Percentiles rank a stretch among this genome's conserved stretches.
These are phyloP conservation scores for Scleroderma bovista DNA, from an alignment of 768 basidiomycete genomes.

Conservation along the genomic window DNA sequence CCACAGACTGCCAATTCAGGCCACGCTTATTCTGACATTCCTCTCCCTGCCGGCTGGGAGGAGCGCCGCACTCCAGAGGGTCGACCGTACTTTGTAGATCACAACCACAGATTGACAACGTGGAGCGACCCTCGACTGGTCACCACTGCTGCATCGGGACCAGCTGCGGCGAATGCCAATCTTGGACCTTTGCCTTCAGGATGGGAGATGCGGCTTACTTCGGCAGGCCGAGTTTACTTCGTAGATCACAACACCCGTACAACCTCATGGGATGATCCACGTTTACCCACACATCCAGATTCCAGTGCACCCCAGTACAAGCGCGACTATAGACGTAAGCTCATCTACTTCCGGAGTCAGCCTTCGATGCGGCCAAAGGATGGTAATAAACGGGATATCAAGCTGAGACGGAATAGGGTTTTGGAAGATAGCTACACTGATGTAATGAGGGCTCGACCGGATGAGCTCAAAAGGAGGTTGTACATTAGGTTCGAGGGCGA, in stretches of 20 bases:
- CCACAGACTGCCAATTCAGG: conserved; percentile 28
- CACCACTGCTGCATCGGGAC: conserved; percentile 40
- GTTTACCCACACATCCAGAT: conserved; percentile 76
- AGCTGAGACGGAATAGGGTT: conserved; percentile 72
- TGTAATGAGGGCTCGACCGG: conserved; percentile 74
- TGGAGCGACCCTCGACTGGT: conserved; percentile 81
- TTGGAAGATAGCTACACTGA: conserved; percentile 84
- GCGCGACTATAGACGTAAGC: conserved; percentile 86
- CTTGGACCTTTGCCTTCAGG: conserved; percentile 84
- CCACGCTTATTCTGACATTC: conserved; percentile 49
- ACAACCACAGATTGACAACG: conserved; percentile 80
- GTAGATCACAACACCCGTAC: conserved; percentile 90
- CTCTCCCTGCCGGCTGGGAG: conserved; percentile 88
- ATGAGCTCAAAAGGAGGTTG: conserved; percentile 63
- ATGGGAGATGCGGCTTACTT: conserved; percentile 93
- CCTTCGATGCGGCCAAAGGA: conserved; percentile 72
- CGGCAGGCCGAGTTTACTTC: conserved; percentile 81
- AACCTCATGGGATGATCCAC: conserved; percentile 91
- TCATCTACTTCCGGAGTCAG: conserved; percentile 89
- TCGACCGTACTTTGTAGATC: conserved; percentile 68
- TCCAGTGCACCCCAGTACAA: conserved; percentile 94
- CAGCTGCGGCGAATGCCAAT: conserved; percentile 46
- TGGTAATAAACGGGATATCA: conserved; percentile 86
- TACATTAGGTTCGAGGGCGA: conserved; percentile 77
- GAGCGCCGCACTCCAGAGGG: conserved; percentile 89